These are phyloP conservation scores for Serendipita sp. DNA, from an alignment of 768 basidiomycete species.

Conservation along the genomic window DNA sequence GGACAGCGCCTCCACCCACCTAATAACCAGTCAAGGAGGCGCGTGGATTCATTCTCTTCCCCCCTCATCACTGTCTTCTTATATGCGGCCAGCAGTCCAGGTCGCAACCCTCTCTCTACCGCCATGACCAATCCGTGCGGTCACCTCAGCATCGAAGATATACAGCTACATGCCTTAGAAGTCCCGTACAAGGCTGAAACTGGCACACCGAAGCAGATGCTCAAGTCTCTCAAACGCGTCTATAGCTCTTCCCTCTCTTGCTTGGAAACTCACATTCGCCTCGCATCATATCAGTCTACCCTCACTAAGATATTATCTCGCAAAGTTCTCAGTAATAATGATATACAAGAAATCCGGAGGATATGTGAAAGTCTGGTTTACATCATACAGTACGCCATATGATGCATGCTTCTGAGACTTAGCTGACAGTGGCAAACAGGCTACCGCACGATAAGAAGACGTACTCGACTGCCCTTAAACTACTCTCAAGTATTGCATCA, in stretches of 20 bases:
- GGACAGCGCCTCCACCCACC: too few species aligned
- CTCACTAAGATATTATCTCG: not conserved
- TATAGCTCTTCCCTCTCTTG: not conserved
- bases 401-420: not conserved
- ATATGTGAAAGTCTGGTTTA: not conserved
- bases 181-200: too few species aligned
- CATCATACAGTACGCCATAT: not conserved
- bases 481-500: not conserved
- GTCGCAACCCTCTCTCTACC: too few species aligned
- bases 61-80: too few species aligned
- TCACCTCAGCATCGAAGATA: too few species aligned
- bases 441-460: not conserved
- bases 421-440: not conserved
- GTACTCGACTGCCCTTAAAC: not conserved
- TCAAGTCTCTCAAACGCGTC: not conserved
- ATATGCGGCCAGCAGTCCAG: too few species aligned
- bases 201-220: not conserved
- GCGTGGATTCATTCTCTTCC: too few species aligned
- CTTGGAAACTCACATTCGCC: not conserved
- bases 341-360: not conserved
- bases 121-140: too few species aligned
- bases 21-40: too few species aligned
- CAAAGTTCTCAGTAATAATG: not conserved
- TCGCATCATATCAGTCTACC: not conserved
- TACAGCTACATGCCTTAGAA: too few species aligned